These are phyloP conservation scores for Pseudonitzschia delicatissima DNA, from an alignment of 108 stramenopile species.

Conservation along the genomic window DNA sequence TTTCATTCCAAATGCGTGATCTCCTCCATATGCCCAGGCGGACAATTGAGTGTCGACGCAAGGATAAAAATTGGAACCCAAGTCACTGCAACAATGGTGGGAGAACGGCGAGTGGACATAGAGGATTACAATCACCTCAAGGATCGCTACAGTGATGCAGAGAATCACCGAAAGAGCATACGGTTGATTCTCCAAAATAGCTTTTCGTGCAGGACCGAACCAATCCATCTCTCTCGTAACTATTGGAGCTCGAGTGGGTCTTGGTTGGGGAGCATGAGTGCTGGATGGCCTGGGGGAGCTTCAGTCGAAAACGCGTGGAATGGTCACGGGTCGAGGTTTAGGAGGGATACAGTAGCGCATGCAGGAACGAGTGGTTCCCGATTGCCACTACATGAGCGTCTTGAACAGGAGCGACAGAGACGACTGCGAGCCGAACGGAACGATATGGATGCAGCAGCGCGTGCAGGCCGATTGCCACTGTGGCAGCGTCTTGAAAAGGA, in stretches of 20 bases:
- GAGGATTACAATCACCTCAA: not conserved
- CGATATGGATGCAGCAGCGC: too few relatives aligned
- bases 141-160: not conserved
- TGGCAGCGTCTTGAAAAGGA: too few relatives aligned
- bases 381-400: too few relatives aligned
- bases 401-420: too few relatives aligned
- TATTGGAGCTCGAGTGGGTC: not conserved
- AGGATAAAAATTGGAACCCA: slow-evolving; percentile 6
- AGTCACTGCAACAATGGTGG: slow-evolving; percentile 8
- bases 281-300: slow-evolving; percentile 9
- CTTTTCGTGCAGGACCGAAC: not conserved
- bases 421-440: too few relatives aligned
- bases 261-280: not conserved
- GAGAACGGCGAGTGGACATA: not conserved
- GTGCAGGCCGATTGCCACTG: too few relatives aligned
- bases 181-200: slow-evolving; percentile 6
- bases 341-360: too few relatives aligned
- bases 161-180: not conserved
- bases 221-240: not conserved
- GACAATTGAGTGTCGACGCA: not conserved
- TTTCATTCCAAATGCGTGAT: not conserved
- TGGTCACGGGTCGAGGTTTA: too few relatives aligned
- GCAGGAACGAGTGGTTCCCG: too few relatives aligned
- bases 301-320: not conserved
- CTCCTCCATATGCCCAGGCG: not conserved